These are phyloP conservation scores for Stagonosporopsis cucurbitacearum DNA, from an alignment of 2,329 filamentous ascomycete species.

Conservation along the genomic window DNA sequence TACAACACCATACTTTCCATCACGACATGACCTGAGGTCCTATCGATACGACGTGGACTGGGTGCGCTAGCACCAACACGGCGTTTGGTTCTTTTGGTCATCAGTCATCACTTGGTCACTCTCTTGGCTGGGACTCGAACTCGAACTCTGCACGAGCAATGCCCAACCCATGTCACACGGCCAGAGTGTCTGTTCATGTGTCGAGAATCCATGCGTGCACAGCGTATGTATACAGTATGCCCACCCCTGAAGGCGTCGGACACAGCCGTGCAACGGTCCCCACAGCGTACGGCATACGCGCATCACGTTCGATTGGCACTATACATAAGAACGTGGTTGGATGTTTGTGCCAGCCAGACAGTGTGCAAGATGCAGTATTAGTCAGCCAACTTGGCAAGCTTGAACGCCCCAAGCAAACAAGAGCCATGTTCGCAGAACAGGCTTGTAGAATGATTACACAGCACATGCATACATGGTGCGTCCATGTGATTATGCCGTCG, in stretches of 20 bases:
- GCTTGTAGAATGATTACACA: neutral
- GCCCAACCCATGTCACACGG: neutral
- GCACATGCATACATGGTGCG: neutral
- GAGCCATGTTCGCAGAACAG: neutral
- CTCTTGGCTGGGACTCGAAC: too few species aligned
- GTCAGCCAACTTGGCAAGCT: constrained; percentile 6
- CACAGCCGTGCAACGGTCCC: neutral
- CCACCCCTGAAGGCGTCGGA: constrained; percentile 9
- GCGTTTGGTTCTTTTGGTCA: neutral
- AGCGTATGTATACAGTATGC: too few species aligned
- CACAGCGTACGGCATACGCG: neutral
- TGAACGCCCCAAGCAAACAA: constrained; percentile 3
- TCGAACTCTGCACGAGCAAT: neutral
- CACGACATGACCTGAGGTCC: neutral
- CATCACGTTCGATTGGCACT: neutral
- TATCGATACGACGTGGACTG: neutral
- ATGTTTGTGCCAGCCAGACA: constrained; percentile 1
- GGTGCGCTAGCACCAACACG: neutral
- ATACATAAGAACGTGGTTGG: neutral
- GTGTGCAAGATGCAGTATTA: neutral
- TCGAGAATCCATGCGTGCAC: constrained; percentile 1
- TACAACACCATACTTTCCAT: constrained; percentile 11
- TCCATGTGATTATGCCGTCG: constrained; percentile 7
- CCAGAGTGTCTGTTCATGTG: neutral
- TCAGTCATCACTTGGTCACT: neutral